Percentiles rank a stretch among this genome's conserved stretches.
Evolutionary conservation across 2,329 filamentous ascomycete species (phyloP).

Genomic region (Hypoxylon sp.): DNA sequence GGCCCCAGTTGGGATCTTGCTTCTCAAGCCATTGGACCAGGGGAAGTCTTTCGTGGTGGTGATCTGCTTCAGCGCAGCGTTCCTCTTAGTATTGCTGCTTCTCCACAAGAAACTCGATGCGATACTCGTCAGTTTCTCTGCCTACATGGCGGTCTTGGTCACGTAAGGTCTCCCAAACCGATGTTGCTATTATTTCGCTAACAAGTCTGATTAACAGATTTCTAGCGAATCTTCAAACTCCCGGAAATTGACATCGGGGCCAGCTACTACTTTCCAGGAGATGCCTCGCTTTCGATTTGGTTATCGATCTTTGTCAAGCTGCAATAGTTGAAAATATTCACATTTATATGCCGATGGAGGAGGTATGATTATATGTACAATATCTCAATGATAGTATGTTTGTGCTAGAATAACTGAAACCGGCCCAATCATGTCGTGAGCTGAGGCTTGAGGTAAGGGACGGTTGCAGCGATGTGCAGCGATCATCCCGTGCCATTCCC

Average conservation of each 20-base stretch:
- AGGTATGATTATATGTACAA: no score
- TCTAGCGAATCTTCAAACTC: constrained; percentile 8
- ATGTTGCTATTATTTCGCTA: not conserved
- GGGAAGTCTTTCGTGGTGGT: constrained; percentile 3
- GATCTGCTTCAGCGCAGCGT: constrained; percentile 7
- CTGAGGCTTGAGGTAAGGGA: constrained; percentile 4
- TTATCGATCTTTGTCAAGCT: no score
- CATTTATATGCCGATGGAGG: no score
- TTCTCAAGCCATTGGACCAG: constrained; percentile 10
- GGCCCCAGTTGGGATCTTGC: constrained; percentile 4
- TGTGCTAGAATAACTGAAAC: no score
- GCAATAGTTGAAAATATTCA: no score
- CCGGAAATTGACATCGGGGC: no score
- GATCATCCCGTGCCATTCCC: constrained; percentile 9
- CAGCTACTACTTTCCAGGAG: no score
- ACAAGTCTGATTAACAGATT: not conserved
- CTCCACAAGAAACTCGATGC: constrained; percentile 7
- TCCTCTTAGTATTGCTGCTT: constrained; percentile 4
- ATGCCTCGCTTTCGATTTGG: no score
- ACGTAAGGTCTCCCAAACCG: not conserved
- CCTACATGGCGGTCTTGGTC: constrained; percentile 10
- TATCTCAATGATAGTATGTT: no score
- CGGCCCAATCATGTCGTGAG: not conserved
- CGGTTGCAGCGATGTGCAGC: constrained; percentile 1
- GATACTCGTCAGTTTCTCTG: constrained; percentile 11